phyloP scores from a whole-genome alignment of 257 asterid species.

The Forsythia suspensa region DNA sequence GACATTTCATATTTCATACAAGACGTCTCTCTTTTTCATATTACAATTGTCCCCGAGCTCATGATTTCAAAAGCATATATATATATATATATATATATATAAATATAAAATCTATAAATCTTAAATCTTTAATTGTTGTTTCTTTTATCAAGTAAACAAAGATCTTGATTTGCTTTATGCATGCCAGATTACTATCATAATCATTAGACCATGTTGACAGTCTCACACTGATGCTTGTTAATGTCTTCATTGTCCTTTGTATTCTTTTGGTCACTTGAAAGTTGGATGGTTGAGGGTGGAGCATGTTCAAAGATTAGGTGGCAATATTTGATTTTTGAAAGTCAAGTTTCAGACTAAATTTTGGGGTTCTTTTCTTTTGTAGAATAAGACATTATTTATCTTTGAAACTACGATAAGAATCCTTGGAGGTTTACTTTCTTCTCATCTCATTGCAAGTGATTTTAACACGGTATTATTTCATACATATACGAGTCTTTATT shows the following conservation, averaged over 20 bases:
- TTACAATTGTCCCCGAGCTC: too few relatives aligned
- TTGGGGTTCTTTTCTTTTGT: too few relatives aligned
- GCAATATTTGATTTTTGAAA: too few relatives aligned
- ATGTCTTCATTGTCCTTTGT: neutral
- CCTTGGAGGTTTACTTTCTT: constrained; percentile 97
- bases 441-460: constrained; percentile 96
- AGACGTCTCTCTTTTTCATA: too few relatives aligned
- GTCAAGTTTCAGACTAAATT: too few relatives aligned
- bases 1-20: too few relatives aligned
- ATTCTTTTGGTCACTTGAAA: constrained; percentile 15
- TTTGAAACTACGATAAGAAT: constrained; percentile 95
- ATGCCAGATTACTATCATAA: neutral
- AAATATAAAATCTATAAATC: too few relatives aligned
- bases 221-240: neutral
- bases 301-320: too few relatives aligned
- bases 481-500: neutral
- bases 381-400: constrained; percentile 95
- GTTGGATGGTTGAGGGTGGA: neutral
- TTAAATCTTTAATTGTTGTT: too few relatives aligned
- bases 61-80: too few relatives aligned
- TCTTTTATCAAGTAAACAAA: too few relatives aligned
- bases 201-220: neutral
- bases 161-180: neutral
- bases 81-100: too few relatives aligned
- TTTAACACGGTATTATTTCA: constrained; percentile 72